A percentile compares a stretch with the other conserved stretches of the same genome.
Evolutionary conservation across 176 grass and related monocot genomes (phyloP).

Genomic region (Oryza punctata): DNA sequence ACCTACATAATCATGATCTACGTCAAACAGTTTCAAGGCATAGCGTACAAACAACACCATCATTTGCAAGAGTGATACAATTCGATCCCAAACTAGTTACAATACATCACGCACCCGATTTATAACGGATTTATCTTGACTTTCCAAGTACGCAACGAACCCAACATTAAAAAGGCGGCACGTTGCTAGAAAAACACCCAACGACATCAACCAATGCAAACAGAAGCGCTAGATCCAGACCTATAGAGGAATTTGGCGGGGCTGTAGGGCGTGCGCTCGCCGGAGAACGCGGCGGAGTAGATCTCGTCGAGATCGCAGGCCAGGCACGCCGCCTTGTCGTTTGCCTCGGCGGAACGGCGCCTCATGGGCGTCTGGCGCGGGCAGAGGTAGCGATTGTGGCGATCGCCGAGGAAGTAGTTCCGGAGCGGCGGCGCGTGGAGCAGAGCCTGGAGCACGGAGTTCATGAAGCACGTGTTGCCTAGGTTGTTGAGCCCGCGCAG

Average conservation of each 20-base stretch:
- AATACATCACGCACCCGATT: slow-evolving; percentile 24
- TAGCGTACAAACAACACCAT: neutral
- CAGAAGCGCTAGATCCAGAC: slow-evolving; percentile 48
- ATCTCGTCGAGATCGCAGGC: slow-evolving; percentile 91
- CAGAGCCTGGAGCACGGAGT: slow-evolving; percentile 91
- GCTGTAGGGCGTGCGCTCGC: slow-evolving; percentile 75
- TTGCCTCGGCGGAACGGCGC: slow-evolving; percentile 16
- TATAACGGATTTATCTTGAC: slow-evolving; percentile 7
- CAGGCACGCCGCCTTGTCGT: slow-evolving; percentile 55
- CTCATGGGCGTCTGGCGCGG: slow-evolving; percentile 66
- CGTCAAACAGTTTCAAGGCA: slow-evolving; percentile 14
- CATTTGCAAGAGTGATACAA: slow-evolving; percentile 21
- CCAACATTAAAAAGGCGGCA: slow-evolving; percentile 11
- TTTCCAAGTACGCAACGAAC: slow-evolving; percentile 32
- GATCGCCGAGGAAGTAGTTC: slow-evolving; percentile 91
- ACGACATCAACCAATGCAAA: slow-evolving; percentile 26
- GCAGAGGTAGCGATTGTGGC: slow-evolving; percentile 82
- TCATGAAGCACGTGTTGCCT: slow-evolving; percentile 98
- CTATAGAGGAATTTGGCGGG: slow-evolving; percentile 93
- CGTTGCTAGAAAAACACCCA: slow-evolving; percentile 2
- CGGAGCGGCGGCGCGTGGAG: slow-evolving; percentile 84
- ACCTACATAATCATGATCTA: neutral
- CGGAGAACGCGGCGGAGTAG: slow-evolving; percentile 87
- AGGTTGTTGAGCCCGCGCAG: slow-evolving; percentile 91
- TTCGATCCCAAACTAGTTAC: slow-evolving; percentile 16